phyloP scores from a whole-genome alignment of 495 filamentous ascomycete species.

The Tuber umbilicatum region DNA sequence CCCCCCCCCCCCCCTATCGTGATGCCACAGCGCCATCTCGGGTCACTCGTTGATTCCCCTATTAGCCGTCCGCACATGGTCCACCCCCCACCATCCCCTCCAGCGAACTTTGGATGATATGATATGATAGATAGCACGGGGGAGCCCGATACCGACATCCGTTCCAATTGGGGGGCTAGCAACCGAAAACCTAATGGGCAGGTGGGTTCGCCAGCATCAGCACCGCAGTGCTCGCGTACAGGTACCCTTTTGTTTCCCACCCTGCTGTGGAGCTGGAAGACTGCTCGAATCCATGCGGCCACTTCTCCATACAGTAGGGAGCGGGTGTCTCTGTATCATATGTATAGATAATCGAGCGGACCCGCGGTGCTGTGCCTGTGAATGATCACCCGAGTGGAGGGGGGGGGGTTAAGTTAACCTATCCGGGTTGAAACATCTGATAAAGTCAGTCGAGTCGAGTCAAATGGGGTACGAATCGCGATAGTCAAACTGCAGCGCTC shows the following conservation, averaged over 20 bases:
- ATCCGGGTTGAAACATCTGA: neutral
- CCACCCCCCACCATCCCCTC: neutral
- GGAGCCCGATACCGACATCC: neutral
- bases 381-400: neutral
- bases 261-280: neutral
- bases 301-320: neutral
- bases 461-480: no score
- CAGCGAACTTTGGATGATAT: neutral
- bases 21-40: neutral
- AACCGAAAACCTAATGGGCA: neutral
- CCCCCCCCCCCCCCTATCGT: no score
- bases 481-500: no score
- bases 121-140: neutral
- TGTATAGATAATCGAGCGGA: neutral
- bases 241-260: neutral
- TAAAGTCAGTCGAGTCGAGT: neutral
- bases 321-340: neutral
- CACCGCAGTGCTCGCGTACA: neutral
- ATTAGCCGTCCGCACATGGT: neutral
- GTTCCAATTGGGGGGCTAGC: neutral
- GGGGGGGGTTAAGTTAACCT: neutral
- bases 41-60: neutral
- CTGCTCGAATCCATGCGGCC: neutral
- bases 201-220: neutral
- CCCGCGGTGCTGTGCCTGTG: neutral